phyloP scores from a whole-genome alignment of 2,329 filamentous ascomycete genomes.

The Colletotrichum limetticola region DNA sequence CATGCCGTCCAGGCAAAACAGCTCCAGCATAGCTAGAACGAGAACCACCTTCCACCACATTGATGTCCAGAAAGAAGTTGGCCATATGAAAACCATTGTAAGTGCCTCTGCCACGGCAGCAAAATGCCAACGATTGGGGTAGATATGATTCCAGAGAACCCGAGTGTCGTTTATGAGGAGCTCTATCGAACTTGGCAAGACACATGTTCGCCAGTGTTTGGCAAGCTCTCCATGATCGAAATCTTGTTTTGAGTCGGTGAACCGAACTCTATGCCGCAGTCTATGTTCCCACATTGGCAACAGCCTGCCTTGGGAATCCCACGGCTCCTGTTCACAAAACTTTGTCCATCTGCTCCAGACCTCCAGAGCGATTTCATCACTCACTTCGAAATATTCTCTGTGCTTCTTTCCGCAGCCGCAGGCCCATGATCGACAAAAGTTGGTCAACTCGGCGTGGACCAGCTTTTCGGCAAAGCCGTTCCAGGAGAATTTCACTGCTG shows the following conservation, averaged over 20 bases:
- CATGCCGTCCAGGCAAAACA: neutral
- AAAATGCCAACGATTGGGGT: neutral
- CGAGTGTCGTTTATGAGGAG: neutral
- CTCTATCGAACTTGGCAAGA: neutral
- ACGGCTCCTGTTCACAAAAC: slow-evolving; percentile 2
- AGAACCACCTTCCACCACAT: neutral
- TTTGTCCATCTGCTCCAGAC: slow-evolving; percentile 5
- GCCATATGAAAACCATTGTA: neutral
- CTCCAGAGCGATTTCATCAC: slow-evolving; percentile 2
- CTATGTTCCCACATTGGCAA: neutral
- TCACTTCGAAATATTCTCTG: slow-evolving; percentile 14
- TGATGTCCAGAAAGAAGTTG: neutral
- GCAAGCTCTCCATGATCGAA: neutral
- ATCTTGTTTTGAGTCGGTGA: neutral
- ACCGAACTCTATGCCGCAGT: neutral
- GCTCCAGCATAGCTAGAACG: neutral
- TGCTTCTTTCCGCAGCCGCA: neutral
- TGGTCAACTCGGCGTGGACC: slow-evolving; percentile 5
- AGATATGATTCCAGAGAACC: neutral
- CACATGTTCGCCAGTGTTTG: neutral
- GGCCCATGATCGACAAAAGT: neutral
- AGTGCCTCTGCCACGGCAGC: neutral
- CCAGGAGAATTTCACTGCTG: neutral
- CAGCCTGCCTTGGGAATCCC: neutral
- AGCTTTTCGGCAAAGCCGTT: neutral